A percentile compares a stretch with the other conserved stretches of the same genome.
phyloP scores from a whole-genome alignment of 495 filamentous ascomycete species.

The Endocarpon pusillum region DNA sequence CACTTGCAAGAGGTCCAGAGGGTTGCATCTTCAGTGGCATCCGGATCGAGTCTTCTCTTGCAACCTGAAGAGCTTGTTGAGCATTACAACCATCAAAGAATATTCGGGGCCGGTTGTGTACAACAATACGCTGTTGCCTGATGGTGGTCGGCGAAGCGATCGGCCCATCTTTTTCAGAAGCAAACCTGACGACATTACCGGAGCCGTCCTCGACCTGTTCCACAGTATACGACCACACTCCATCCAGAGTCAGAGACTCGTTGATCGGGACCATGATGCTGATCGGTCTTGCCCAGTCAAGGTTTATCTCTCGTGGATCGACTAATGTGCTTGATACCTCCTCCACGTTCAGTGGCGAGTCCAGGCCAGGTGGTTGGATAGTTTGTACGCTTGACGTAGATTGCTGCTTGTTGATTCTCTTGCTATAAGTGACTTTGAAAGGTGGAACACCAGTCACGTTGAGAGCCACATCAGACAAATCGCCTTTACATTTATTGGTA shows the following conservation, averaged over 20 bases:
- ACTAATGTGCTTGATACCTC: conserved; percentile 37
- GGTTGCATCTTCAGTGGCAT: conserved; percentile 60
- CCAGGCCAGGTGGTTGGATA: conserved; percentile 74
- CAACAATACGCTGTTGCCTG: conserved; percentile 50
- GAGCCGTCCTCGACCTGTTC: conserved; percentile 82
- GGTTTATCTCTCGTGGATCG: conserved; percentile 32
- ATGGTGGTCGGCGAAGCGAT: conserved; percentile 36
- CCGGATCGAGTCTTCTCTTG: conserved; percentile 47
- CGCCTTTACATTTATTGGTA: conserved; percentile 57
- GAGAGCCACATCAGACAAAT: conserved; percentile 68
- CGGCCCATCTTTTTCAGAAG: conserved; percentile 39
- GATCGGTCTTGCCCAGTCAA: conserved; percentile 67
- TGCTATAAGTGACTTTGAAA: conserved; percentile 80
- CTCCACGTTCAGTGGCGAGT: conserved; percentile 50
- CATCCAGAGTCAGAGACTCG: conserved; percentile 61
- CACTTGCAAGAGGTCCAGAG: conserved; percentile 32
- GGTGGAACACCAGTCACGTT: conserved; percentile 79
- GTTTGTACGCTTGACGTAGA: conserved; percentile 70
- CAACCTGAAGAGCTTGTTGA: conserved; percentile 62
- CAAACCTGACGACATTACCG: conserved; percentile 53
- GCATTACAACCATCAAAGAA: conserved; percentile 58
- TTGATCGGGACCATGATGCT: conserved; percentile 64
- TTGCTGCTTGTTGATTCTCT: conserved; percentile 58
- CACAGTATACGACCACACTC: conserved; percentile 74
- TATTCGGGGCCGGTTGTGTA: conserved; percentile 69